phyloP scores from a whole-genome alignment of 129 eudicot species.

The Cynara cardunculus region DNA sequence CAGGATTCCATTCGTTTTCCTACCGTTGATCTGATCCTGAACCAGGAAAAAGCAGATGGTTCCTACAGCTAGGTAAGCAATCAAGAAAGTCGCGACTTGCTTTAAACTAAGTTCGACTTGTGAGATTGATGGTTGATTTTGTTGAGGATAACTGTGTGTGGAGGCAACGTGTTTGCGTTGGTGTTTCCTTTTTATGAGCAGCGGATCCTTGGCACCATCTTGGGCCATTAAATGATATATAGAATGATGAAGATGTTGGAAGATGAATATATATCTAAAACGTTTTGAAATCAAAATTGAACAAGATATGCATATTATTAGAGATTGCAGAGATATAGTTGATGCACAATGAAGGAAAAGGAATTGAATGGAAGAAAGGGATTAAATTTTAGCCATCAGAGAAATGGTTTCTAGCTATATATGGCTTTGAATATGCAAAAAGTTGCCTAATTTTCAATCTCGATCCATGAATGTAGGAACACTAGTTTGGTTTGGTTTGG shows the following conservation, averaged over 20 bases:
- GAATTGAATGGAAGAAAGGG: not conserved
- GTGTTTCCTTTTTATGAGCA: slow-evolving; percentile 36
- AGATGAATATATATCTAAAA: not conserved
- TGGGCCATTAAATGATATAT: slow-evolving; percentile 34
- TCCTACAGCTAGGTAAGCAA: slow-evolving; percentile 42
- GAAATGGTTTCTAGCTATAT: not conserved
- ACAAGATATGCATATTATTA: not conserved
- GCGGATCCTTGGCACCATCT: slow-evolving; percentile 37
- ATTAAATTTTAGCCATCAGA: not conserved
- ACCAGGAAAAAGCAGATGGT: slow-evolving; percentile 50
- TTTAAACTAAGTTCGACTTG: slow-evolving; percentile 30
- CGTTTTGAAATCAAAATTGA: not conserved
- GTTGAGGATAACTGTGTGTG: not conserved
- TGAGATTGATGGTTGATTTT: slow-evolving; percentile 23
- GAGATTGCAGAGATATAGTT: not conserved
- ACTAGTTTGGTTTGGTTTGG: not conserved
- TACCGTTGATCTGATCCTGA: slow-evolving; percentile 55
- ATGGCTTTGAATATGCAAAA: slow-evolving; percentile 4
- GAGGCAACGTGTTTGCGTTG: not conserved
- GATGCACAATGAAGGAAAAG: slow-evolving; percentile 1
- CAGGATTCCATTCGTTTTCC: slow-evolving; percentile 52
- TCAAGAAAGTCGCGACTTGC: slow-evolving; percentile 29
- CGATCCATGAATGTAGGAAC: slow-evolving; percentile 24
- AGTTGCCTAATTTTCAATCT: slow-evolving; percentile 8
- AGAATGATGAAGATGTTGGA: not conserved